Conservation (phyloP, 345 rosid genomes). For the Populus davidiana region DNA sequence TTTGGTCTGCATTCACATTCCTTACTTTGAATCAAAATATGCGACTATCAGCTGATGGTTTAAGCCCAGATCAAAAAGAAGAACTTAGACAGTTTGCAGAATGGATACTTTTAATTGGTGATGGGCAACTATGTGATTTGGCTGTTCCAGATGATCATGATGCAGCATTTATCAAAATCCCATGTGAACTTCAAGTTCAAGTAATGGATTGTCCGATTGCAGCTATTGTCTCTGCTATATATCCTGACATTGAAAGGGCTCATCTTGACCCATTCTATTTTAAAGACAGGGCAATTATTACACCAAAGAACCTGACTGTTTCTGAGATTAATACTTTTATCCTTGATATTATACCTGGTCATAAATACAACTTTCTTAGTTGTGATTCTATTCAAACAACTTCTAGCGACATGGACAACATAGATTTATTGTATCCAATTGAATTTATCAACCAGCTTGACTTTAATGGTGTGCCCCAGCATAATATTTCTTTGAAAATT, state of each 20-base stretch:
- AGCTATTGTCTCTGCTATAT: neutral
- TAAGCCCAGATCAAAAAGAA: neutral
- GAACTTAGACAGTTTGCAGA: neutral
- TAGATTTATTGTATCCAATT: neutral
- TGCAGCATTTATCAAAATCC: neutral
- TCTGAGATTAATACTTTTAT: neutral
- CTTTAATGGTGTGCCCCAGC: neutral
- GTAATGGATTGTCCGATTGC: neutral
- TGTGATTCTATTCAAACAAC: neutral
- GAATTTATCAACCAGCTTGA: constrained; percentile 5
- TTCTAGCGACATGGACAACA: neutral
- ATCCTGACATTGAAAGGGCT: neutral
- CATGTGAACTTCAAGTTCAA: neutral
- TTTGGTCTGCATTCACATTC: neutral
- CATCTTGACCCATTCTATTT: no score
- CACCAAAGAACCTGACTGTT: neutral
- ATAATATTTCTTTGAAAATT: neutral
- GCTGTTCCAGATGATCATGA: neutral
- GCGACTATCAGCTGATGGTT: neutral
- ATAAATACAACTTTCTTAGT: neutral
- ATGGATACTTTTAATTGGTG: neutral
- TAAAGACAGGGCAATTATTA: neutral
- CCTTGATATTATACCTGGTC: neutral
- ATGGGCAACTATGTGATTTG: neutral
- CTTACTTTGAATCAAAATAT: neutral